A percentile compares a stretch with the other conserved stretches of the same genome.
These are phyloP conservation scores for Camellia granthamiana DNA, from an alignment of 148 eudicot species.

Conservation along the genomic window DNA sequence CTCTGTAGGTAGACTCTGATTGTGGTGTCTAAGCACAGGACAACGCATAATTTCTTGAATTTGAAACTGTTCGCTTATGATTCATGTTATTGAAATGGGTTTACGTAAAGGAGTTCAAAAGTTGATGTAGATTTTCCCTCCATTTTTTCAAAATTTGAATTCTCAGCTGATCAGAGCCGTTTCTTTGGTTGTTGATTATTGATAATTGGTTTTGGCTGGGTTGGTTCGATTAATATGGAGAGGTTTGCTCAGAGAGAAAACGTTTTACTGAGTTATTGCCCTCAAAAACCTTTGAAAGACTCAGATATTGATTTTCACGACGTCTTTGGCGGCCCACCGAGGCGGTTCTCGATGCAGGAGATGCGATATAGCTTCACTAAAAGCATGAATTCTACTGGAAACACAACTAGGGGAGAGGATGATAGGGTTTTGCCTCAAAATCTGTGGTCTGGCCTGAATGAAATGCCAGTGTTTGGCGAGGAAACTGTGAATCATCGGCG, in stretches of 20 bases:
- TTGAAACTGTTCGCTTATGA: not conserved
- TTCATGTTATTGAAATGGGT: not conserved
- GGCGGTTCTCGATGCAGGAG: slow-evolving; percentile 56
- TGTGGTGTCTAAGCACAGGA: not conserved
- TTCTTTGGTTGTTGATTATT: not conserved
- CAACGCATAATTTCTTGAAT: not conserved
- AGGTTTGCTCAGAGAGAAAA: slow-evolving; percentile 32
- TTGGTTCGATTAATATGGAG: slow-evolving; percentile 23
- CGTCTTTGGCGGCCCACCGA: slow-evolving; percentile 94
- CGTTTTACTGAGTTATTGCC: slow-evolving; percentile 22
- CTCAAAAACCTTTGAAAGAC: slow-evolving; percentile 11
- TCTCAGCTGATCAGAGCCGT: not conserved
- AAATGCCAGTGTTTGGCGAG: slow-evolving; percentile 76
- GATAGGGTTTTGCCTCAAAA: slow-evolving; percentile 9
- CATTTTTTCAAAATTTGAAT: not conserved
- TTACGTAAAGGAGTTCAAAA: not conserved
- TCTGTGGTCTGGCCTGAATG: slow-evolving; percentile 34
- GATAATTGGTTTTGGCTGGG: not conserved
- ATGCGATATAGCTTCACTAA: slow-evolving; percentile 29
- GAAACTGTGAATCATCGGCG: slow-evolving; percentile 37
- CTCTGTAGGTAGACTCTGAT: not conserved
- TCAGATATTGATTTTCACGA: slow-evolving; percentile 75
- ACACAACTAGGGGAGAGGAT: slow-evolving; percentile 4
- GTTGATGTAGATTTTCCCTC: slow-evolving; percentile 1
- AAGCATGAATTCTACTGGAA: slow-evolving; percentile 5